A percentile compares a stretch with the other conserved stretches of the same genome.
These are phyloP conservation scores for Globisporangium apiculatum DNA, from an alignment of 352 stramenopile species.

Conservation along the genomic window DNA sequence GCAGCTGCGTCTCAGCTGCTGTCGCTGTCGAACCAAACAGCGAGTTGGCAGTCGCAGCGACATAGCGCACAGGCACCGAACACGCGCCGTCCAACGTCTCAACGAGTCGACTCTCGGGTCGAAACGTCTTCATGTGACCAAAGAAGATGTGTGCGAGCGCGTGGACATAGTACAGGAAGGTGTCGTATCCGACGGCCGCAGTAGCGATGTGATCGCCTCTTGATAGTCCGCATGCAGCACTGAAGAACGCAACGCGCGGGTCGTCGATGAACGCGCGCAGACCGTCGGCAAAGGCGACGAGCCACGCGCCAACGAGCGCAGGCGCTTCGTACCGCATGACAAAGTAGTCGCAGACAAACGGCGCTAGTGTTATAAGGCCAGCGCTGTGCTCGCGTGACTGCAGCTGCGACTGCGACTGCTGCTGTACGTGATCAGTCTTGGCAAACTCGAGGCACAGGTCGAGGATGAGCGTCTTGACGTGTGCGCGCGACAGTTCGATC, in stretches of 20 bases:
- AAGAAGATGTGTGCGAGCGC: conserved; percentile 58
- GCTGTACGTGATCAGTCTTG: conserved; percentile 52
- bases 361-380: conserved; percentile 40
- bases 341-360: conserved; percentile 73
- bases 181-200: conserved; percentile 31
- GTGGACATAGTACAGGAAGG: conserved; percentile 65
- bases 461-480: conserved; percentile 45
- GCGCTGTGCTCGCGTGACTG: conserved; percentile 24
- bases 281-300: conserved; percentile 42
- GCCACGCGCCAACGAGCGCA: conserved; percentile 38
- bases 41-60: conserved; percentile 20
- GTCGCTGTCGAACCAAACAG: conserved; percentile 47
- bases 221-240: conserved; percentile 26
- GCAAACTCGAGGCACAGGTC: conserved; percentile 75
- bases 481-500: conserved; percentile 16
- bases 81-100: conserved; percentile 49
- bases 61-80: conserved; percentile 24
- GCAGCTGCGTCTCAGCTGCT: conserved; percentile 20
- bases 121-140: conserved; percentile 67
- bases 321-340: conserved; percentile 42
- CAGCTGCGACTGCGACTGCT: too few relatives aligned
- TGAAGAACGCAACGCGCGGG: conserved; percentile 58
- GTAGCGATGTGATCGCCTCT: conserved; percentile 2
- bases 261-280: conserved; percentile 38
- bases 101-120: conserved; percentile 39